Conservation (phyloP, 345 rosid species). For the Durio zibethinus region DNA sequence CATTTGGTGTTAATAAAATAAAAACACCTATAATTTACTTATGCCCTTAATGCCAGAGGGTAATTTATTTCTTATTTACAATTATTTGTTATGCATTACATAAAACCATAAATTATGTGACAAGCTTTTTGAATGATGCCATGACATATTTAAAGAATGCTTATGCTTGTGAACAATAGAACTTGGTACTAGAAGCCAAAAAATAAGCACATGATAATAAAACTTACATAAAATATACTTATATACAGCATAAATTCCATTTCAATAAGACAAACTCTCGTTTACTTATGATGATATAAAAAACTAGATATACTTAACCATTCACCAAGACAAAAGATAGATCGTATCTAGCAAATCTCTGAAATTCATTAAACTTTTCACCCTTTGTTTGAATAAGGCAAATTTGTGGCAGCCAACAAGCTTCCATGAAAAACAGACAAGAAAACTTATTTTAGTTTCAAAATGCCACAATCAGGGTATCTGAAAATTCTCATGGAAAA, state of each 20-base stretch:
- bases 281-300: neutral
- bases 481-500: neutral
- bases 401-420: neutral
- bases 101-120: neutral
- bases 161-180: neutral
- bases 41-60: neutral
- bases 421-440: neutral
- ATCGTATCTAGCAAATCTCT: conserved; percentile 68
- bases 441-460: neutral
- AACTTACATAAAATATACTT: neutral
- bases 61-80: neutral
- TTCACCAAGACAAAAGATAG: conserved; percentile 93
- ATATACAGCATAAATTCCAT: neutral
- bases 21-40: neutral
- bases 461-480: neutral
- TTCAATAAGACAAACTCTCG: neutral
- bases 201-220: neutral
- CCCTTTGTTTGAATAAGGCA: conserved; percentile 40
- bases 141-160: neutral
- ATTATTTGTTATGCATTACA: neutral
- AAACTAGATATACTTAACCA: conserved; percentile 52
- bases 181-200: neutral
- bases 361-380: conserved; percentile 67
- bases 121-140: neutral
- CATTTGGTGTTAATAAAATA: neutral